Evolutionary conservation across 495 filamentous ascomycete species (phyloP).

Genomic region (Gamarada debralockiae): DNA sequence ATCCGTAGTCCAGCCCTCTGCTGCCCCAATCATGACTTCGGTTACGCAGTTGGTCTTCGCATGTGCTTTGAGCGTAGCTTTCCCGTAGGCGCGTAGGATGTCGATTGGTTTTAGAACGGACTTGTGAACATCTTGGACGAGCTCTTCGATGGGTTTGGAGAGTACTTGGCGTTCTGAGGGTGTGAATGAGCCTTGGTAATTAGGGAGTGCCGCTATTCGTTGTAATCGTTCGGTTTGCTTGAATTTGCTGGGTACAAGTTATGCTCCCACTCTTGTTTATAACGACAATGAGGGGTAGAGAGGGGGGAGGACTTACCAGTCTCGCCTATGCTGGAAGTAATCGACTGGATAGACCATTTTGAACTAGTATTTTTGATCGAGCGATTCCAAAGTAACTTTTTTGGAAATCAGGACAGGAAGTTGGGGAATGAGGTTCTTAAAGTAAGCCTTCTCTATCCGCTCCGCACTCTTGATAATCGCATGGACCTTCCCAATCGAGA

Average conservation of each 20-base stretch:
- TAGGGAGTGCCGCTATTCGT: constrained; percentile 60
- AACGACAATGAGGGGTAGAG: neutral
- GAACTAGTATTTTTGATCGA: constrained; percentile 1
- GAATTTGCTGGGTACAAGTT: constrained; percentile 51
- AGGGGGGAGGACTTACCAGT: constrained; percentile 44
- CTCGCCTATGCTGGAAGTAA: constrained; percentile 55
- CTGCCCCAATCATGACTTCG: constrained; percentile 77
- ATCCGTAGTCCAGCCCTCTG: constrained; percentile 69
- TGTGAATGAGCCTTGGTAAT: constrained; percentile 64
- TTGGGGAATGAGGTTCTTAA: neutral
- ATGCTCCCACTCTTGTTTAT: neutral
- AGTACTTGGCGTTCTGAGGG: constrained; percentile 59
- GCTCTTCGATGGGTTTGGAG: constrained; percentile 66
- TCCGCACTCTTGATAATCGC: constrained; percentile 8
- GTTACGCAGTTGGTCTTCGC: constrained; percentile 88
- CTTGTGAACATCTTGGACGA: constrained; percentile 75
- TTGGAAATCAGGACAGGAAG: neutral
- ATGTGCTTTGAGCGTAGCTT: constrained; percentile 81
- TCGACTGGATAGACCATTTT: constrained; percentile 52
- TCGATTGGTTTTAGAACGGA: constrained; percentile 61
- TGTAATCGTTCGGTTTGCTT: constrained; percentile 74
- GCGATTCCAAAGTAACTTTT: too few species aligned
- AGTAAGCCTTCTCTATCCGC: constrained; percentile 6
- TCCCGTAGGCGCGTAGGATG: constrained; percentile 85
- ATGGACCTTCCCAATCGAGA: constrained; percentile 19